phyloP scores from a whole-genome alignment of 2,329 filamentous ascomycete genomes.

The Iodosphaeria phyllophila region DNA sequence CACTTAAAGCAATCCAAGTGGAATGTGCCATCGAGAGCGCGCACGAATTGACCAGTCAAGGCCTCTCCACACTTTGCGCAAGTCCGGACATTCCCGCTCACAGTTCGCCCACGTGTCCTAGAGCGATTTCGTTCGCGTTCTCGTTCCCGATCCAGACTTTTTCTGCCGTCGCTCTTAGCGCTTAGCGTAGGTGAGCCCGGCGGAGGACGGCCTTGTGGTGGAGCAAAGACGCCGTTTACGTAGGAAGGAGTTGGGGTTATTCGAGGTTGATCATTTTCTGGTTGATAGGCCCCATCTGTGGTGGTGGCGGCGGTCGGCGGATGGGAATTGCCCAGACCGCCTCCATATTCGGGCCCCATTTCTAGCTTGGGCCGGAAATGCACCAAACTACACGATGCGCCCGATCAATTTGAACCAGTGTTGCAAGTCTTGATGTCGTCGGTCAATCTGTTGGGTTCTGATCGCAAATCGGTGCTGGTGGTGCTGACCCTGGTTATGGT shows the following conservation, averaged over 20 bases:
- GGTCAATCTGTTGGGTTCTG: too few relatives aligned
- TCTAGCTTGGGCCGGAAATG: too few relatives aligned
- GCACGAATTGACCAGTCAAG: conserved; percentile 87
- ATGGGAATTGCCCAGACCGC: conserved; percentile 14
- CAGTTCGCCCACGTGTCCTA: conserved; percentile 30
- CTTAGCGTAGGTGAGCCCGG: conserved; percentile 19
- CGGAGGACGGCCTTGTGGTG: conserved; percentile 12
- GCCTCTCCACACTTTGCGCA: conserved; percentile 81
- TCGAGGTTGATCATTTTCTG: conserved; percentile 13
- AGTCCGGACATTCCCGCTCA: conserved; percentile 40
- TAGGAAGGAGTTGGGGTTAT: conserved; percentile 15
- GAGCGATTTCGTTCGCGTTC: conserved; percentile 40
- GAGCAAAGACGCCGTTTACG: conserved; percentile 11
- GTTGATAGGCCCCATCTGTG: conserved; percentile 12
- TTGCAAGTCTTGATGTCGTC: too few relatives aligned
- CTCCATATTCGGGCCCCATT: conserved; percentile 16
- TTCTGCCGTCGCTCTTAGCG: conserved; percentile 24
- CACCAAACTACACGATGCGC: too few relatives aligned
- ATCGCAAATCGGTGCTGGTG: too few relatives aligned
- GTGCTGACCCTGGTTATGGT: too few relatives aligned
- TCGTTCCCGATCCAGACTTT: too few relatives aligned
- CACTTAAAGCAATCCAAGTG: conserved; percentile 98
- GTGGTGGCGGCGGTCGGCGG: conserved; percentile 11
- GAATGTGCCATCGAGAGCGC: conserved; percentile 82
- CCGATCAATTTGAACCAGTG: too few relatives aligned